These are phyloP conservation scores for Clonostachys rhizophaga DNA, from an alignment of 2,329 filamentous ascomycete species.

Conservation along the genomic window DNA sequence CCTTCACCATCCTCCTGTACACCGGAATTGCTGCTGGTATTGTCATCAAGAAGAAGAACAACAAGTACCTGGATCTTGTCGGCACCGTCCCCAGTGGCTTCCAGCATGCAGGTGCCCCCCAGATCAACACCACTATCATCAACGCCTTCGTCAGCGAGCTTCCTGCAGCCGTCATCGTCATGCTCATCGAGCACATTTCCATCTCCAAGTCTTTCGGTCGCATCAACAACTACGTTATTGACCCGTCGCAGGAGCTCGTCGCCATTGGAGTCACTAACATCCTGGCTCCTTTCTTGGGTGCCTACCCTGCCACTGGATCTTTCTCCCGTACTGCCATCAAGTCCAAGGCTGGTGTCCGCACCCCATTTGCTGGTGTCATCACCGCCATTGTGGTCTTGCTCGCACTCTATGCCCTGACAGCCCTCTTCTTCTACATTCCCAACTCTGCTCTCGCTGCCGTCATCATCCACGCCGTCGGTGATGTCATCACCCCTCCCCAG, in stretches of 20 bases:
- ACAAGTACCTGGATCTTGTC: constrained; percentile 60
- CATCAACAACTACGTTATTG: constrained; percentile 76
- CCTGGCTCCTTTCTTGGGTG: constrained; percentile 74
- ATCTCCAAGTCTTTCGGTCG: constrained; percentile 80
- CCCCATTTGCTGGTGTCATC: constrained; percentile 80
- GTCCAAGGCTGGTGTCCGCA: constrained; percentile 87
- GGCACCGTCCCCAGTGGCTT: constrained; percentile 70
- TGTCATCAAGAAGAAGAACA: constrained; percentile 53
- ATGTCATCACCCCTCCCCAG: constrained; percentile 79
- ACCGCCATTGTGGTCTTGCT: constrained; percentile 78
- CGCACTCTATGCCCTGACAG: constrained; percentile 76
- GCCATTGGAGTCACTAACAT: constrained; percentile 73
- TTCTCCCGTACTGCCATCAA: constrained; percentile 92
- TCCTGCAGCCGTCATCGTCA: constrained; percentile 70
- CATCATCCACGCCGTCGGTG: constrained; percentile 87
- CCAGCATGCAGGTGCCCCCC: constrained; percentile 62
- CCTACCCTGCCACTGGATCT: constrained; percentile 81
- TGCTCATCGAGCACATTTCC: constrained; percentile 77
- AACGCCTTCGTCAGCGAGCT: constrained; percentile 59
- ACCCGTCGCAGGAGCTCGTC: constrained; percentile 75
- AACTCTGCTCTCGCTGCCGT: constrained; percentile 71
- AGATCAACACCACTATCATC: constrained; percentile 56
- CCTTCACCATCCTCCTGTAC: constrained; percentile 77
- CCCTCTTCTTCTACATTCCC: constrained; percentile 87
- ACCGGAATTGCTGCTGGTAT: constrained; percentile 70